These are phyloP conservation scores for Fraxinus xanthoxyloides DNA, from an alignment of 305 asterid species.

Conservation along the genomic window DNA sequence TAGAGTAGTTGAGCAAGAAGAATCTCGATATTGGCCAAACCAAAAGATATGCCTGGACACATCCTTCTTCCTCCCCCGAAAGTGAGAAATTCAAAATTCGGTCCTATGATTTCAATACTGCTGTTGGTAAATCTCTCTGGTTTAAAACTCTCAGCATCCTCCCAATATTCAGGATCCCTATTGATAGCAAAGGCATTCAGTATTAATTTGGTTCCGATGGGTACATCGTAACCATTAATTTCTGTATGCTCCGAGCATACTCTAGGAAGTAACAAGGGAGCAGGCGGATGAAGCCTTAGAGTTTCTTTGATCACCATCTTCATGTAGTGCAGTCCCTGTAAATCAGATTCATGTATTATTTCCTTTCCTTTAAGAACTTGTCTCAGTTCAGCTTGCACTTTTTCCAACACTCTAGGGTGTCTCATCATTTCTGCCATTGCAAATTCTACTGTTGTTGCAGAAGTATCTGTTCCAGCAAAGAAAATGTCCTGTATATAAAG, in stretches of 20 bases:
- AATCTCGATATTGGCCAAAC: constrained; percentile 25
- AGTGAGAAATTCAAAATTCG: constrained; percentile 26
- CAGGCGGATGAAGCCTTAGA: constrained; percentile 29
- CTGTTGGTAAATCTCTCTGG: constrained; percentile 29
- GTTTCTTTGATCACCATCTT: constrained; percentile 31
- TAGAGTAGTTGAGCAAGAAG: constrained; percentile 21
- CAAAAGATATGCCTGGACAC: constrained; percentile 33
- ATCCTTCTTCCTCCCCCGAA: constrained; percentile 37
- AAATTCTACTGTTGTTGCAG: too few relatives aligned
- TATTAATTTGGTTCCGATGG: constrained; percentile 2
- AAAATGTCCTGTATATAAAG: too few relatives aligned
- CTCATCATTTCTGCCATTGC: too few relatives aligned
- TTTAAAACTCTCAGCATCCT: constrained; percentile 16
- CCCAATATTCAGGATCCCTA: constrained; percentile 32
- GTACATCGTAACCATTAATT: constrained; percentile 25
- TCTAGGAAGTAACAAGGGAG: constrained; percentile 26
- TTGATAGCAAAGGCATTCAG: constrained; percentile 28
- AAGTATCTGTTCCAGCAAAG: too few relatives aligned
- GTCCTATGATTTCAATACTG: constrained; percentile 30
- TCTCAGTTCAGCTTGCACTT: not conserved
- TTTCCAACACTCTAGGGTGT: too few relatives aligned
- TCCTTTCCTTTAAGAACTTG: constrained; percentile 13
- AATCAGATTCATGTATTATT: constrained; percentile 1
- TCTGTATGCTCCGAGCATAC: not conserved
- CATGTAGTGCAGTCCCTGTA: constrained; percentile 22